These are phyloP conservation scores for Zalaria obscura DNA, from an alignment of 2,329 filamentous ascomycete species.

Conservation along the genomic window DNA sequence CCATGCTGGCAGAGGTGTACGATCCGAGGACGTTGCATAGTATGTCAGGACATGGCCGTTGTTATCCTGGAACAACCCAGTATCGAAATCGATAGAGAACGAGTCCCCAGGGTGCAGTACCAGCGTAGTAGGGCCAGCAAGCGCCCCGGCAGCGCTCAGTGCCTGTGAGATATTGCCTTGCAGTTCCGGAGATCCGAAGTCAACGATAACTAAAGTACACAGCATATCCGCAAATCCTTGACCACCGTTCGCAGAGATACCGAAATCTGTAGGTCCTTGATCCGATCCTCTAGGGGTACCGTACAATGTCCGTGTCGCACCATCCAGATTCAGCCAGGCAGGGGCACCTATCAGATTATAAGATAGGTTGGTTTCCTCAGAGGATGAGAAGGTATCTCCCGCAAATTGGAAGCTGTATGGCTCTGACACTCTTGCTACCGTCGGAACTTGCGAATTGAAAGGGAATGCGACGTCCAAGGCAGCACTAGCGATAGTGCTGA, in stretches of 20 bases:
- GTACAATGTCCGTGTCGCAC: slow-evolving; percentile 47
- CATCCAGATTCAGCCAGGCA: slow-evolving; percentile 61
- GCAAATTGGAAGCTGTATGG: slow-evolving; percentile 61
- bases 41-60: slow-evolving; percentile 43
- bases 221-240: slow-evolving; percentile 49
- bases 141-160: slow-evolving; percentile 41
- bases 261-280: slow-evolving; percentile 46
- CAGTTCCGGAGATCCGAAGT: slow-evolving; percentile 39
- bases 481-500: slow-evolving; percentile 1
- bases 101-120: slow-evolving; percentile 19
- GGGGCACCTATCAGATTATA: slow-evolving; percentile 56
- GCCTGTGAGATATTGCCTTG: slow-evolving; percentile 44
- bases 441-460: slow-evolving; percentile 72
- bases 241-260: slow-evolving; percentile 54
- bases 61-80: slow-evolving; percentile 45
- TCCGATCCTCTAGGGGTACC: slow-evolving; percentile 51
- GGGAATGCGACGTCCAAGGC: slow-evolving; percentile 44
- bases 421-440: slow-evolving; percentile 55
- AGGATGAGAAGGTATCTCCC: slow-evolving; percentile 56
- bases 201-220: slow-evolving; percentile 57
- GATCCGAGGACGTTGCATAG: slow-evolving; percentile 62
- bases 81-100: slow-evolving; percentile 28
- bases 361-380: slow-evolving; percentile 35
- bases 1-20: slow-evolving; percentile 79
- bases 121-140: slow-evolving; percentile 42